Evolutionary conservation across 1,139 yeast genomes (phyloP).

Genomic region (Nadsonia commutata): DNA sequence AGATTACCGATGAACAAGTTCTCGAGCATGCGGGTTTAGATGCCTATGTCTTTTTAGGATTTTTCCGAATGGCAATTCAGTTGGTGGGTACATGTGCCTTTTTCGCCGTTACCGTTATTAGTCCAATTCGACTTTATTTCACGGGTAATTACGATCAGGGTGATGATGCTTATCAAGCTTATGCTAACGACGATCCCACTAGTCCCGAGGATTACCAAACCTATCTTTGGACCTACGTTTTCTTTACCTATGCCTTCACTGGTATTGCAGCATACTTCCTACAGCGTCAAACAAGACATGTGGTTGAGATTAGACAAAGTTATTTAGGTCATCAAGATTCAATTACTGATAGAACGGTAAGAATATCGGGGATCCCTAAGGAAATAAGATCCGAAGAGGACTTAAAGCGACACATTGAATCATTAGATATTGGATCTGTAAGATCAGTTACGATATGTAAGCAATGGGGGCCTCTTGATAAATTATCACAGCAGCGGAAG

Average conservation of each 20-base stretch:
- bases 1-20: slow-evolving; percentile 58
- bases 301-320: slow-evolving; percentile 63
- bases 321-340: slow-evolving; percentile 82
- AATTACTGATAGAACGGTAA: slow-evolving; percentile 80
- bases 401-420: slow-evolving; percentile 59
- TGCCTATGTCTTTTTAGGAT: slow-evolving; percentile 75
- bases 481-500: slow-evolving; percentile 45
- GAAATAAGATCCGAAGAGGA: slow-evolving; percentile 55
- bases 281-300: slow-evolving; percentile 52
- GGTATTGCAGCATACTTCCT: slow-evolving; percentile 47
- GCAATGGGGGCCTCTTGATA: slow-evolving; percentile 67
- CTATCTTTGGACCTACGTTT: slow-evolving; percentile 61
- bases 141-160: slow-evolving; percentile 59
- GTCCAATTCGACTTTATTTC: slow-evolving; percentile 58
- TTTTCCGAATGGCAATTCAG: slow-evolving; percentile 64
- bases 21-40: slow-evolving; percentile 86
- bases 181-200: slow-evolving; percentile 12
- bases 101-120: slow-evolving; percentile 50
- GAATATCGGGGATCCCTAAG: slow-evolving; percentile 84
- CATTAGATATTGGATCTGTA: slow-evolving; percentile 67
- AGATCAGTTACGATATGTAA: slow-evolving; percentile 63
- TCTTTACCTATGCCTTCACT: slow-evolving; percentile 78
- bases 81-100: slow-evolving; percentile 42
- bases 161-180: slow-evolving; percentile 16
- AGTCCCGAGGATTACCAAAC: slow-evolving; percentile 24